Base-by-base conservation (phyloP, 352 stramenopile genomes). In the Phytophthora idaei region DNA sequence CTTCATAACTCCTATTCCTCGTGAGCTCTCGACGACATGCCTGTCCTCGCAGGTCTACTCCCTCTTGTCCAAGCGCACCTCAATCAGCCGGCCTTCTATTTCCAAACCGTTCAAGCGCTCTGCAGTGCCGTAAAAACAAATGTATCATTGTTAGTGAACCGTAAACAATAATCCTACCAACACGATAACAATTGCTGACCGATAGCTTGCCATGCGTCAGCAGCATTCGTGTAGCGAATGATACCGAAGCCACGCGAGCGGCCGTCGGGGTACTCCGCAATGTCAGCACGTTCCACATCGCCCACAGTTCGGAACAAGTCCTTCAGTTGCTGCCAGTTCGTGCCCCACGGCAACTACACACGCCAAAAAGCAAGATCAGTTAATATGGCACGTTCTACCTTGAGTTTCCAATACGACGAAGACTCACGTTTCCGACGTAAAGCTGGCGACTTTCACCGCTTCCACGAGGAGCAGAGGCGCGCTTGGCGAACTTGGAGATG, bases 361-460 rank as follows among this genome's bases (percentile, higher is more conserved):
- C 55, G 12, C 29, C 14, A 50, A 59, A 48, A 25, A 34, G 37
- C 29, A 66, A n/a, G 1, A 36, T 52, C 21, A 21, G 48, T 60
- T 29, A 64, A 34, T 27, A 55, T 9, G 6, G 31, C 15, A 61
- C 8, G 12, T n/a, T 32, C 25, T n/a, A 32, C 15, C 11, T n/a
- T 15, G 2, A 31, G 21, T 5, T 15, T 31, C 10, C 45, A 51
- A 34, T 25, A 5, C 15, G 12, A 56, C 28, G 42, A 31, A 0
- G 25, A 66, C 83, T 64, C 67, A 95, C 87, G 60, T 93, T 93
- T 49, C 83, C 83, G 12, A 95, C 81, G 69, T 90, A 93, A 39
- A 94, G 76, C 57, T 83, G 85, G 32, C 69, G 77, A 11, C 69
- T 63, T 29, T 81, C 71, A 10, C 68, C 57, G 2, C n/a, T 55